Conservation (phyloP, 1,139 yeast genomes). For the Taiozyma sp. region DNA sequence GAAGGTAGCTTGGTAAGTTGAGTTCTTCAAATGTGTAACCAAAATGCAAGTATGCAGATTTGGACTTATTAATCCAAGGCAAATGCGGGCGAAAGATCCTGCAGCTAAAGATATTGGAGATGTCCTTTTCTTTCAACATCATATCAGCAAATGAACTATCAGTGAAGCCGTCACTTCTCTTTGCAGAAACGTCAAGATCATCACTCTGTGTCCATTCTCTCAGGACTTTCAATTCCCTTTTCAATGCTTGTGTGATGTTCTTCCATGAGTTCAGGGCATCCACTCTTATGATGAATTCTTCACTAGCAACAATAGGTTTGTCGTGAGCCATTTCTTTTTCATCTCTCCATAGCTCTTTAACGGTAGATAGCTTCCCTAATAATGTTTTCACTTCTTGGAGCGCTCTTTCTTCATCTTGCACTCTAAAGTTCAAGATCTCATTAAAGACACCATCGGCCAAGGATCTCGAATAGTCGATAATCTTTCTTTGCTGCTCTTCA, state of each 20-base stretch:
- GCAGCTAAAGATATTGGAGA: constrained; percentile 58
- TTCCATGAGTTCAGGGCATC: constrained; percentile 86
- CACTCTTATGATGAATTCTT: constrained; percentile 58
- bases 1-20: constrained; percentile 72
- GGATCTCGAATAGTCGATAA: constrained; percentile 67
- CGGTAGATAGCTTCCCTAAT: constrained; percentile 57
- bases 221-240: constrained; percentile 47
- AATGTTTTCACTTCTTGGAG: constrained; percentile 47
- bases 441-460: constrained; percentile 70
- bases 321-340: constrained; percentile 72
- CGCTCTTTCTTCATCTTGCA: constrained; percentile 26
- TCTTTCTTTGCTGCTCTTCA: constrained; percentile 70
- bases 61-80: constrained; percentile 66
- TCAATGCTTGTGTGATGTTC: constrained; percentile 66
- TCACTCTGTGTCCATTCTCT: constrained; percentile 76
- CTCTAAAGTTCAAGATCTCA: constrained; percentile 60
- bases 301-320: constrained; percentile 64
- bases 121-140: constrained; percentile 79
- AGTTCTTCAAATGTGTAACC: constrained; percentile 59
- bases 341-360: constrained; percentile 79
- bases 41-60: constrained; percentile 60
- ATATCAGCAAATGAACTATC: constrained; percentile 78
- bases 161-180: constrained; percentile 38
- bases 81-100: constrained; percentile 33
- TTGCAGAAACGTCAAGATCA: constrained; percentile 53